phyloP scores from a whole-genome alignment of 257 asterid species.

The Solanum chaucha region DNA sequence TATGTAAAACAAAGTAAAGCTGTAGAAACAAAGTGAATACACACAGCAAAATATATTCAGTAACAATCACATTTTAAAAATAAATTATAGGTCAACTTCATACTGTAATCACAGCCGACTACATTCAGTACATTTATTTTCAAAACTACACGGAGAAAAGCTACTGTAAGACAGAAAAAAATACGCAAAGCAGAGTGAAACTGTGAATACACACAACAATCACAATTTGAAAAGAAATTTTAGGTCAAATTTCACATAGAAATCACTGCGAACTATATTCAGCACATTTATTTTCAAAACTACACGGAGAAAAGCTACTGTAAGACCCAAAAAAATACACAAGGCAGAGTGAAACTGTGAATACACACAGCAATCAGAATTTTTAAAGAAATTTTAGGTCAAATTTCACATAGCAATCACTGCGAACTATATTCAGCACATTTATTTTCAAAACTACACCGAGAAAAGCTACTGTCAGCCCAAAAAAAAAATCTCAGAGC shows the following conservation, averaged over 20 bases:
- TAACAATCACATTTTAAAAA: background rate
- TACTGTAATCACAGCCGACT: background rate
- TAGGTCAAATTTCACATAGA: background rate
- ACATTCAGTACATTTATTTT: background rate
- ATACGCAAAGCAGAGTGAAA: too few relatives aligned
- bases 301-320: background rate
- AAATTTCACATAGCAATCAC: background rate
- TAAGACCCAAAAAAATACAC: too few relatives aligned
- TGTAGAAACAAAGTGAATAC: background rate
- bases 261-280: background rate
- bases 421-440: background rate
- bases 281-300: too few relatives aligned
- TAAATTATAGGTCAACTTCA: background rate
- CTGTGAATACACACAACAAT: background rate
- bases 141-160: background rate
- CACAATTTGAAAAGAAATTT: background rate
- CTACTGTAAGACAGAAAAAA: background rate
- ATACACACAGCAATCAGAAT: background rate
- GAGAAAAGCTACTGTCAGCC: constrained; percentile 3
- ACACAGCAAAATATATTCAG: background rate
- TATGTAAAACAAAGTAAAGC: background rate
- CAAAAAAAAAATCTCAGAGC: constrained; percentile 1
- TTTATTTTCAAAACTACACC: background rate
- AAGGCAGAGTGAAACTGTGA: too few relatives aligned
- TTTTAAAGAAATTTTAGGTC: background rate